A percentile compares a stretch with the other conserved stretches of the same genome.
These are phyloP conservation scores for Cercospora sojina DNA, from an alignment of 2,329 filamentous ascomycete species.

Conservation along the genomic window DNA sequence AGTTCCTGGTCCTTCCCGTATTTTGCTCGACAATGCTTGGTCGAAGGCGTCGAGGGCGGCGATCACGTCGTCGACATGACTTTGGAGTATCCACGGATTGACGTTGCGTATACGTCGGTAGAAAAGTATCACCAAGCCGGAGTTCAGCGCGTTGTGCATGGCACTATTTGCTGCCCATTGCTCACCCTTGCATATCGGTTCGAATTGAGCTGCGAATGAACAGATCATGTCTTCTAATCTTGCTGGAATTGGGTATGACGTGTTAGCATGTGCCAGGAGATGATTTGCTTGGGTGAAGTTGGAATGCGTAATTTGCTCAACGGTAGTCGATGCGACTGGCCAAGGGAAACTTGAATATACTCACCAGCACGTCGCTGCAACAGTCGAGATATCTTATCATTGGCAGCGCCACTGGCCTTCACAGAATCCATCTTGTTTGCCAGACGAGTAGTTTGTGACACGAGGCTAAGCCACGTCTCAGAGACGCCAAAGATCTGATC, in stretches of 20 bases:
- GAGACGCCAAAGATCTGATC: conserved; percentile 46
- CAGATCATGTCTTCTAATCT: conserved; percentile 18
- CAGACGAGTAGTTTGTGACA: conserved; percentile 47
- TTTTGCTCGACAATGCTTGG: conserved; percentile 22
- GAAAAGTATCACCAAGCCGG: conserved; percentile 45
- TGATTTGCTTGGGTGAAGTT: neutral
- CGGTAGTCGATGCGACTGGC: neutral
- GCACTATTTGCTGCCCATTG: conserved; percentile 24
- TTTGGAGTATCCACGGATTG: conserved; percentile 42
- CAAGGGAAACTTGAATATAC: neutral
- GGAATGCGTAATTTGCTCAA: neutral
- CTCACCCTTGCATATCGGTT: neutral
- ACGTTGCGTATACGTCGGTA: conserved; percentile 44
- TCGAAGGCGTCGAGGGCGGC: conserved; percentile 37
- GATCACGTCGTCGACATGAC: conserved; percentile 41
- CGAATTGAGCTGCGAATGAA: conserved; percentile 12
- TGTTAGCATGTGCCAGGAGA: neutral
- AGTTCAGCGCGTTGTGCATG: conserved; percentile 44
- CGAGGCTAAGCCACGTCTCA: conserved; percentile 46
- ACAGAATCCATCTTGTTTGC: conserved; percentile 33
- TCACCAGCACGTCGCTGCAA: conserved; percentile 8
- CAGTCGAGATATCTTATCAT: neutral
- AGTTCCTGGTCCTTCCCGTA: conserved; percentile 33
- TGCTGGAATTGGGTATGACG: neutral
- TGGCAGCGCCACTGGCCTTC: conserved; percentile 1